phyloP scores from a whole-genome alignment of 2,329 filamentous ascomycete genomes.

The Cordyceps pruinosa region DNA sequence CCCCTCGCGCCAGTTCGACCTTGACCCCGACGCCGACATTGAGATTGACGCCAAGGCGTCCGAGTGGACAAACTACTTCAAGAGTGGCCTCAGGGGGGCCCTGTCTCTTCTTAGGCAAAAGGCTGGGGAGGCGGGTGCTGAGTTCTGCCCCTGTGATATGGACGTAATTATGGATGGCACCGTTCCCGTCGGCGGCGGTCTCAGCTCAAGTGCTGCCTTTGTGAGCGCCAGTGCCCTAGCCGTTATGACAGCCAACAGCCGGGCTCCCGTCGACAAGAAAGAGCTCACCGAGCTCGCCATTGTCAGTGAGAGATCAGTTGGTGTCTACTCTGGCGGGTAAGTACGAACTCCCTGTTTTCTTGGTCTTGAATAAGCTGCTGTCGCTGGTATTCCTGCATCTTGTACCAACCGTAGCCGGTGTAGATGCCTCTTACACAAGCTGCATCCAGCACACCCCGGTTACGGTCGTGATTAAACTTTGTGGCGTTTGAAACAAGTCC shows the following conservation, averaged over 20 bases:
- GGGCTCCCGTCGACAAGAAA: conserved; percentile 75
- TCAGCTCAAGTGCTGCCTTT: conserved; percentile 91
- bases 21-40: conserved; percentile 56
- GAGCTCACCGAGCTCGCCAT: conserved; percentile 89
- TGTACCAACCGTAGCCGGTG: no score
- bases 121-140: conserved; percentile 37
- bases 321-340: conserved; percentile 91
- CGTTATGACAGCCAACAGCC: conserved; percentile 78
- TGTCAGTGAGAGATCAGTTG: conserved; percentile 87
- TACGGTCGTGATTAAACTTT: neutral
- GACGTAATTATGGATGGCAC: conserved; percentile 85
- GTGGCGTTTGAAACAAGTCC: neutral
- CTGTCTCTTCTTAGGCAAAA: conserved; percentile 69
- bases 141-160: conserved; percentile 65
- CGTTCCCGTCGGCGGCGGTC: conserved; percentile 83
- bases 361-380: no score
- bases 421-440: no score
- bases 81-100: conserved; percentile 78
- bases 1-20: conserved; percentile 63
- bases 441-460: no score
- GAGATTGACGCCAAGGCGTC: conserved; percentile 78
- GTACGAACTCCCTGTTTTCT: conserved; percentile 19
- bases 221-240: conserved; percentile 85
- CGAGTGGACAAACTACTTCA: conserved; percentile 99
- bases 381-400: no score